Evolutionary conservation across 2,329 filamentous ascomycete genomes (phyloP).

Genomic region (Thermochaetoides dissita): DNA sequence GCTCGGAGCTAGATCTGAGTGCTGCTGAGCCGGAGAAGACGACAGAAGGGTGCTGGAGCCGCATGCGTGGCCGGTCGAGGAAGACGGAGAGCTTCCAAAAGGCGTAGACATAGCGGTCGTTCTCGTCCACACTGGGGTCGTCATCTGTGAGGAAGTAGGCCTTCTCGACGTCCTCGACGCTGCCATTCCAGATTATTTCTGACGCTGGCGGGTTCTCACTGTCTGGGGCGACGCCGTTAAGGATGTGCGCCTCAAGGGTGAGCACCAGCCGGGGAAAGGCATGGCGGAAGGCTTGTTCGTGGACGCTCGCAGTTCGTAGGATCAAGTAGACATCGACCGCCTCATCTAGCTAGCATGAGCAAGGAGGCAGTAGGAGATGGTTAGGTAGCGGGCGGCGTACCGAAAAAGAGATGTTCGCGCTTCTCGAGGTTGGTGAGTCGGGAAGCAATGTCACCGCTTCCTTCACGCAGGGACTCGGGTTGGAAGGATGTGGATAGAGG

Average conservation of each 20-base stretch:
- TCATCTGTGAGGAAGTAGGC: slow-evolving; percentile 37
- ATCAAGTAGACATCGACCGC: slow-evolving; percentile 54
- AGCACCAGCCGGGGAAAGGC: slow-evolving; percentile 51
- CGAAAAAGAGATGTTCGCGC: slow-evolving; percentile 56
- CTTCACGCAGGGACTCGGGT: slow-evolving; percentile 17
- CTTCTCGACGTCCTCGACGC: slow-evolving; percentile 34
- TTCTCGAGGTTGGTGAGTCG: slow-evolving; percentile 30
- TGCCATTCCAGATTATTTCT: slow-evolving; percentile 47
- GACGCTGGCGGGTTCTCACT: slow-evolving; percentile 33
- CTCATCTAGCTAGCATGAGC: slow-evolving; percentile 55
- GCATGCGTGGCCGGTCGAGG: slow-evolving; percentile 44
- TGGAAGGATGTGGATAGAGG: slow-evolving; percentile 41
- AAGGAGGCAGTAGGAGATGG: slow-evolving; percentile 10
- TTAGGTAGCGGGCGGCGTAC: slow-evolving; percentile 30
- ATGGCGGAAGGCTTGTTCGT: slow-evolving; percentile 41
- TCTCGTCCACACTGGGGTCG: slow-evolving; percentile 17
- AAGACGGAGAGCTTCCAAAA: slow-evolving; percentile 49
- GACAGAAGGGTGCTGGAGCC: slow-evolving; percentile 51
- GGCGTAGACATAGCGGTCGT: slow-evolving; percentile 33
- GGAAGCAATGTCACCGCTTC: no score
- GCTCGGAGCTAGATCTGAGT: slow-evolving; percentile 34
- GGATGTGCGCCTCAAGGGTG: slow-evolving; percentile 51
- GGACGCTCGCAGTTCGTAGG: slow-evolving; percentile 47
- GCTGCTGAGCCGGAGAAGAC: slow-evolving; percentile 50
- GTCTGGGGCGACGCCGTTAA: slow-evolving; percentile 39